Evolutionary conservation across 2,329 filamentous ascomycete genomes (phyloP), one percentile per base, ranked within the genome.

Genomic region (Phoma sp.): DNA sequence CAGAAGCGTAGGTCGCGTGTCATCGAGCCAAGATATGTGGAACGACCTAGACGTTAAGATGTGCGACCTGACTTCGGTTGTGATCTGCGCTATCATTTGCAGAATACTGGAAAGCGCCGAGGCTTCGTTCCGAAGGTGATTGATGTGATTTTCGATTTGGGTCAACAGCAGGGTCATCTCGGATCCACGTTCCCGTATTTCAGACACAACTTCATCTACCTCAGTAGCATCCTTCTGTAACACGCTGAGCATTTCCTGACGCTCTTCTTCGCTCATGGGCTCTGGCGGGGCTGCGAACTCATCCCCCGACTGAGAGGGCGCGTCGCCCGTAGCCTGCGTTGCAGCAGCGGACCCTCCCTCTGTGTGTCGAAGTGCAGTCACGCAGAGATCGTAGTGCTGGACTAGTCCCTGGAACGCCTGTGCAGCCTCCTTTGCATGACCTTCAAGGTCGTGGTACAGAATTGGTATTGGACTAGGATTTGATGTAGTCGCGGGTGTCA

Each of bases 311-410:
- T 71, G 62, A 25, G 61, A 58, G 3, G 67, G 64, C 4, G 62
- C 67, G 51, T 78, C 74, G 25, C 70, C 72, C 1, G 74, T 72
- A 18, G 73, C 74, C 46, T 75, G 72, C n/a, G 71, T 75, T 2
- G 78, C 79, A 11, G 79, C 79, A 55, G 78, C 78, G 9, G 78
- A 77, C 8, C 80, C 79, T 52, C 79, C 79, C 77, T 96, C 92
- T 3, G 93, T 97, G 45, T 93, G 91, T 55, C 92, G 90, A 38
- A 97, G 88, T 0, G 93, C 93, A 1, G 89, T 93, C 11, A 96
- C 90, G 73, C 93, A 97, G 60, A 96, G 85, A 73, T 98, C 93
- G 71, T 96, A 97, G 75, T 98, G 93, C 24, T 84, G 85, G 7
- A 91, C 92, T 4, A 98, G 79, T 0, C 89, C 91, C 52, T 91